A percentile compares a stretch with the other conserved stretches of the same genome.
phyloP scores from a whole-genome alignment of 2,329 filamentous ascomycete species.

The Cercospora sp. region DNA sequence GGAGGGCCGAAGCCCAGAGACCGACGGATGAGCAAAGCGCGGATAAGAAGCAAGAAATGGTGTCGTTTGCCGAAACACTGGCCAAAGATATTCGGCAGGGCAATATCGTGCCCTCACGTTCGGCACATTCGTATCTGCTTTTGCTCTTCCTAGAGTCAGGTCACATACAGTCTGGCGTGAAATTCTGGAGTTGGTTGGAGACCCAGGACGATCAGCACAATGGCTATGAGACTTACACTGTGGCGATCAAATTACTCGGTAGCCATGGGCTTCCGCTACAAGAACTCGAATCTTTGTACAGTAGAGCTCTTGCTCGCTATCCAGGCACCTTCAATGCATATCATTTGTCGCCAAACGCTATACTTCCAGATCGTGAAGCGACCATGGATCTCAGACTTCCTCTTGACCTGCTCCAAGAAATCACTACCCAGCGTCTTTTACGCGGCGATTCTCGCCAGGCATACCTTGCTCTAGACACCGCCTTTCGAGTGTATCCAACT shows the following conservation, averaged over 20 bases:
- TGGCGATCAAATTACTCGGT: slow-evolving; percentile 52
- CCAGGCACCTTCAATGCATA: slow-evolving; percentile 51
- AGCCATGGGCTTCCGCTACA: slow-evolving; percentile 43
- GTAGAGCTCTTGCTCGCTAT: slow-evolving; percentile 49
- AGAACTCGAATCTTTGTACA: slow-evolving; percentile 50
- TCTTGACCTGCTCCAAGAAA: slow-evolving; percentile 50
- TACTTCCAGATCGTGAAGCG: slow-evolving; percentile 47
- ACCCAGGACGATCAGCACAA: slow-evolving; percentile 46
- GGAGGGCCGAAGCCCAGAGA: slow-evolving; percentile 17
- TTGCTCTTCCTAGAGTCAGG: slow-evolving; percentile 49
- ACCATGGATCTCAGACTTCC: slow-evolving; percentile 40
- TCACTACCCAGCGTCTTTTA: slow-evolving; percentile 50
- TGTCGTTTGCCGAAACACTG: slow-evolving; percentile 42
- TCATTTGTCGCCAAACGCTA: slow-evolving; percentile 50
- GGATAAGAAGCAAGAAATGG: slow-evolving; percentile 25
- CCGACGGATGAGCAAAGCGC: slow-evolving; percentile 2
- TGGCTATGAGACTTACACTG: slow-evolving; percentile 49
- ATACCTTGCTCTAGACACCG: slow-evolving; percentile 54
- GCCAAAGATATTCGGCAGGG: slow-evolving; percentile 44
- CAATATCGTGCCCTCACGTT: slow-evolving; percentile 40
- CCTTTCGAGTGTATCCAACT: slow-evolving; percentile 50
- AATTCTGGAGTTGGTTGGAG: slow-evolving; percentile 53
- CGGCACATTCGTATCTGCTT: slow-evolving; percentile 50
- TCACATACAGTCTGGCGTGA: slow-evolving; percentile 33
- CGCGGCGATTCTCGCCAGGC: slow-evolving; percentile 50